Evolutionary conservation across 2,329 filamentous ascomycete genomes (phyloP), one percentile per base, ranked within the genome.

Genomic region (Cordyceps tenuipes): DNA sequence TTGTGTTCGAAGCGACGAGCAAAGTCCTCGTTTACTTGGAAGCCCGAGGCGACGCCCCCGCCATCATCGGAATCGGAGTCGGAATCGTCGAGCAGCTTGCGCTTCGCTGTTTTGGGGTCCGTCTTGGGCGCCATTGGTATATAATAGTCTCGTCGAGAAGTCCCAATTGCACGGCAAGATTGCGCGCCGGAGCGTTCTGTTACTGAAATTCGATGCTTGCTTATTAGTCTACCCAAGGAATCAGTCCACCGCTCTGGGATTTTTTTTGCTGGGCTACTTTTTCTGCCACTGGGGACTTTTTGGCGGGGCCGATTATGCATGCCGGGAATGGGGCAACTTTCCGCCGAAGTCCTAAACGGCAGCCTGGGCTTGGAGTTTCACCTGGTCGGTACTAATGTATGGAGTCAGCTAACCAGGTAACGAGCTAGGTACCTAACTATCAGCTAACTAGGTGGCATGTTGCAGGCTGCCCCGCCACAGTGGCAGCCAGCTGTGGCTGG

Each of bases 1-100:
- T 99, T 99, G 76, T 97, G 83, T 73, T 99, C 94, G 68, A 96
- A 97, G 46, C 90, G 82, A 66, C 83, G 85, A 48, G 94, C 94
- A 72, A 87, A 99, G 57, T 95, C 90, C 71, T 91, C 80, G 73
- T 99, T 97, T 74, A 99, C 87, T 71, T 89, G 91, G 71, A 97
- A 82, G 60, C 77, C 77, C 47, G 73, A 71, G 61, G 72, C 71
- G 60, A 79, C 66, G 13, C 67, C 71, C 54, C 72, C 73, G 66
- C 76, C 76, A 64, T 77, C 73, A 51, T 76, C 75, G 12, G 74
- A 74, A 57, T 80, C 77, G 17, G 77, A 78, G 59, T 79, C 79
- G 67, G 76, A 80, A 62, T 84, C 82, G 64, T 85, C 82, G 53
- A 87, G 78, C 36, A 85, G 72, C 34, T 69, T 73, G 67, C 78